These are phyloP conservation scores for Lodderomyces parapsilosis DNA, from an alignment of 1,139 yeast genomes.

Conservation along the genomic window DNA sequence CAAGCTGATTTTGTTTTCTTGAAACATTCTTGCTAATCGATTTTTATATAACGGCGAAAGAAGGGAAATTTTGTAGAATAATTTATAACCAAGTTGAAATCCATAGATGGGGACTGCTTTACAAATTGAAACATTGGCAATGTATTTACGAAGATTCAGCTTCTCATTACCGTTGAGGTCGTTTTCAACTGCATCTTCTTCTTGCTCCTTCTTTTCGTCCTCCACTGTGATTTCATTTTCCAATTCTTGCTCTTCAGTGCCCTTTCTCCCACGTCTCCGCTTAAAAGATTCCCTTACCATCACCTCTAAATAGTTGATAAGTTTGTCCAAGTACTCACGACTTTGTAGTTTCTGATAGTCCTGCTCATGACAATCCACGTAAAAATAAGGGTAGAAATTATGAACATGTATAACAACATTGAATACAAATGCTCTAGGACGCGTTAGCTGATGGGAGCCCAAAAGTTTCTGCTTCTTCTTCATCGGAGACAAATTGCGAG, in stretches of 20 bases:
- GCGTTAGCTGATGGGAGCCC: neutral
- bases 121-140: slow-evolving; percentile 69
- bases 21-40: slow-evolving; percentile 59
- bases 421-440: slow-evolving; percentile 13
- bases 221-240: slow-evolving; percentile 12
- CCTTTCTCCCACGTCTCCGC: slow-evolving; percentile 12
- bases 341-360: slow-evolving; percentile 13
- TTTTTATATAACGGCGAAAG: slow-evolving; percentile 61
- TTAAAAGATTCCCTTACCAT: slow-evolving; percentile 19
- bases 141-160: slow-evolving; percentile 32
- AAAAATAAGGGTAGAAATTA: slow-evolving; percentile 81
- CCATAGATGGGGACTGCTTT: slow-evolving; percentile 86
- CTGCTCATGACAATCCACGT: slow-evolving; percentile 46
- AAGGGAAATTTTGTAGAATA: slow-evolving; percentile 67
- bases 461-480: slow-evolving; percentile 8
- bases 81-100: slow-evolving; percentile 60
- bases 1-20: slow-evolving; percentile 44
- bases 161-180: slow-evolving; percentile 5
- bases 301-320: slow-evolving; percentile 21
- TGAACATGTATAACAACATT: slow-evolving; percentile 65
- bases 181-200: slow-evolving; percentile 9
- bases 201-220: slow-evolving; percentile 12
- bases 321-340: slow-evolving; percentile 12
- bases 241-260: slow-evolving; percentile 12
- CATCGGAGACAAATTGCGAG: slow-evolving; percentile 5